Percentiles rank a stretch among this genome's conserved stretches.
phyloP scores from a whole-genome alignment of 441 rosid species.

The Gossypium gossypioides region DNA sequence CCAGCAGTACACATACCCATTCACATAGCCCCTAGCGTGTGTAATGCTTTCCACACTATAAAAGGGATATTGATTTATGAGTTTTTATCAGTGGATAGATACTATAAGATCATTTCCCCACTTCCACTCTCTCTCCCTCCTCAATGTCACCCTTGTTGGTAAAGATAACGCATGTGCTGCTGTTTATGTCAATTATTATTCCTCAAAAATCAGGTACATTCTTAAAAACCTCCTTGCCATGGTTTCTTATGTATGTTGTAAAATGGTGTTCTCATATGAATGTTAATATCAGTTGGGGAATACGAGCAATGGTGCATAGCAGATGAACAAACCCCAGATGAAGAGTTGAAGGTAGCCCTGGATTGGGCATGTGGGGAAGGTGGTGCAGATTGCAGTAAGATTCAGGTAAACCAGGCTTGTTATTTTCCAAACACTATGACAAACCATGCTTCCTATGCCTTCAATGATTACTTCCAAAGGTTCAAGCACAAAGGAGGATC shows the following conservation, averaged over 20 bases:
- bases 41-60: neutral
- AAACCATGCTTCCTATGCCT: conserved; percentile 52
- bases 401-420: conserved; percentile 47
- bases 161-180: conserved; percentile 32
- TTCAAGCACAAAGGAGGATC: conserved; percentile 52
- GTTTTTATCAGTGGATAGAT: neutral
- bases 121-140: conserved; percentile 15
- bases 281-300: conserved; percentile 29
- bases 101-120: neutral
- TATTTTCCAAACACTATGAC: conserved; percentile 47
- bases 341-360: conserved; percentile 46
- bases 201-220: conserved; percentile 29
- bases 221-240: neutral
- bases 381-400: conserved; percentile 48
- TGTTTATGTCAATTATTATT: conserved; percentile 22
- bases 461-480: conserved; percentile 59
- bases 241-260: neutral
- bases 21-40: neutral
- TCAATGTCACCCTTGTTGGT: conserved; percentile 31
- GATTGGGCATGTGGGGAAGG: conserved; percentile 54
- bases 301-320: conserved; percentile 67
- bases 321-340: conserved; percentile 62
- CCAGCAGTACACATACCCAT: neutral
- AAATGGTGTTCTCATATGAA: too few relatives aligned
- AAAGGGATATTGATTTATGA: neutral